phyloP scores from a whole-genome alignment of 1,139 yeast genomes.

The Diutina sp. region DNA sequence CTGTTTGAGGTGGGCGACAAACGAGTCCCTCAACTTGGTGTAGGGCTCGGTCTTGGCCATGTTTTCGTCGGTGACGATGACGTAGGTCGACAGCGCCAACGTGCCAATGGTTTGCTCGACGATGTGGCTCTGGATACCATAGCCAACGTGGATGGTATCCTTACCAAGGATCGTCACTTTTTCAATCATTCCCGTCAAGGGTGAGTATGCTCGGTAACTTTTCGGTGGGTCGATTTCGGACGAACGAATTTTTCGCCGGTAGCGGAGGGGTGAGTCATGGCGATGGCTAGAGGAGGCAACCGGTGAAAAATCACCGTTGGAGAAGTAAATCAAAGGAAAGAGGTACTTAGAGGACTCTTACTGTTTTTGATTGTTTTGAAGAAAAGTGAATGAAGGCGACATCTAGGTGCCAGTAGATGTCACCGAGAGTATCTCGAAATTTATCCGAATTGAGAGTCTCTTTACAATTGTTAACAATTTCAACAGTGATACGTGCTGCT shows the following conservation, averaged over 20 bases:
- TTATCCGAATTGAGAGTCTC: too few relatives aligned
- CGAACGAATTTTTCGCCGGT: background rate
- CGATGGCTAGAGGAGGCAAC: background rate
- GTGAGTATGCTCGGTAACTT: background rate
- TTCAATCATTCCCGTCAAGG: background rate
- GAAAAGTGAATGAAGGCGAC: too few relatives aligned
- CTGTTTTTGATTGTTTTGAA: too few relatives aligned
- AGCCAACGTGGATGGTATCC: conserved; percentile 86
- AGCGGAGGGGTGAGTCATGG: background rate
- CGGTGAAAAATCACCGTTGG: too few relatives aligned
- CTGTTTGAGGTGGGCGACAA: conserved; percentile 18
- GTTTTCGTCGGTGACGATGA: conserved; percentile 77
- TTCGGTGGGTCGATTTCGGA: background rate
- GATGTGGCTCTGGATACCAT: conserved; percentile 64
- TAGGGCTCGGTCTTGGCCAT: conserved; percentile 59
- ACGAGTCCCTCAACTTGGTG: conserved; percentile 18
- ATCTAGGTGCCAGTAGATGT: too few relatives aligned
- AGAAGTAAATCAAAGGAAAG: too few relatives aligned
- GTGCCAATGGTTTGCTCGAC: conserved; percentile 51
- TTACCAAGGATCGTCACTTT: conserved; percentile 68
- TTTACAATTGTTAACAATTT: too few relatives aligned
- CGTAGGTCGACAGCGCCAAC: conserved; percentile 81
- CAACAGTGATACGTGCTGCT: too few relatives aligned
- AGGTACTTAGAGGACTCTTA: too few relatives aligned
- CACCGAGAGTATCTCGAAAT: too few relatives aligned